Evolutionary conservation across 1,284 basidiomycete genomes (phyloP), one percentile per base, ranked within the genome.

Genomic region (Ustilago hordei): DNA sequence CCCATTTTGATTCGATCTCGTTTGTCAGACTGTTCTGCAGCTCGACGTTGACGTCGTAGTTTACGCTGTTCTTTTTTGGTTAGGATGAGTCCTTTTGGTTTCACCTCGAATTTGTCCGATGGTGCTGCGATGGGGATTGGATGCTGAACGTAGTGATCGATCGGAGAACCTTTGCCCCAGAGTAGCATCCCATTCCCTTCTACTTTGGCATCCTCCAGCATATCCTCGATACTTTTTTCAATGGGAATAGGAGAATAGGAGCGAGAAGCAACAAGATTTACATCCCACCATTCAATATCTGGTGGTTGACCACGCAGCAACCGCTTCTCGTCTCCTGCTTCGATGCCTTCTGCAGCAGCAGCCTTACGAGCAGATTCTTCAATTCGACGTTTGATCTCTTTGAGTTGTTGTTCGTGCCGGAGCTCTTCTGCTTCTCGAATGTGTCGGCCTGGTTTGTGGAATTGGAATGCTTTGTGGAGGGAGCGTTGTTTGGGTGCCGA

Each of bases 231-330:
- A 31, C 89, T 87, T 39, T 91, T 80, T 13, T 17, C 4, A 2
- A 65, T 84, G 78, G 58, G 78, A 50, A 69, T 86, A 72, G 94
- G 93, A 61, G 91, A 90, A 86, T 98, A 98, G 1, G 88, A 90
- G 85, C 91, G 91, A 79, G 89, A 90, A 0, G 93, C 92, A 11
- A 99, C 87, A n/a, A 98, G 88, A 0, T 93, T 90, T 36, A 90
- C 91, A 87, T 99, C 97, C 96, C 97, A 99, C 96, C 96, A 99
- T 86, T 99, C 96, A 8, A 92, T 90, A 6, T 91, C 91, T 0
- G 96, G 97, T 5, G 96, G 96, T 0, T 92, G 89, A 65, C 91
- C 90, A 52, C 95, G 90, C 91, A 95, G 81, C 19, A 71, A 90
- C 72, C 91, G 91, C 87, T 93, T 93, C 87, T 97, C 95, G 41